phyloP scores from a whole-genome alignment of 768 basidiomycete genomes.

The Coprinopsis sp. region DNA sequence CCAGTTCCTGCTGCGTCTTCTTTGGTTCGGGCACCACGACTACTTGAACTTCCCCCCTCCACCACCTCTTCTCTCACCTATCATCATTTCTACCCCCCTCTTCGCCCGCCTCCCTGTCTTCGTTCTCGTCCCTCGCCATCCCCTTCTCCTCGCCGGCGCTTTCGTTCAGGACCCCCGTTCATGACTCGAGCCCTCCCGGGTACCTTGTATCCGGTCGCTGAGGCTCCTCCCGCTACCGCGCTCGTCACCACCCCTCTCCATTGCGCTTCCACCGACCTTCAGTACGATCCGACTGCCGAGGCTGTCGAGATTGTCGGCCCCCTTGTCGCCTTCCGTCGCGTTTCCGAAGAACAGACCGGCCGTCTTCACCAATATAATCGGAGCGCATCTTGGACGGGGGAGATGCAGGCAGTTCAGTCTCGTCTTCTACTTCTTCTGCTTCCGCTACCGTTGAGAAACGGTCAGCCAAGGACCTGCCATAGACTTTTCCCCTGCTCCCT shows the following conservation, averaged over 20 bases:
- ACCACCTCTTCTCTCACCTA: constrained; percentile 21
- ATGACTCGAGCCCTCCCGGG: constrained; percentile 11
- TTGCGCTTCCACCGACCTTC: constrained; percentile 13
- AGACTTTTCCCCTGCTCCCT: constrained; percentile 20
- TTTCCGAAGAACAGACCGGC: constrained; percentile 46
- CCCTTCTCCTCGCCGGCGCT: constrained; percentile 18
- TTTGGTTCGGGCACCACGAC: constrained; percentile 36
- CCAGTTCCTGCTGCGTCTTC: constrained; percentile 72
- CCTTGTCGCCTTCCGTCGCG: background rate
- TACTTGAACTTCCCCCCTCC: constrained; percentile 27
- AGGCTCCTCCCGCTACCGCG: constrained; percentile 7
- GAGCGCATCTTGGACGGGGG: constrained; percentile 67
- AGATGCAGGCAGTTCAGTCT: constrained; percentile 23
- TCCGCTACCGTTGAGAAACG: too few species aligned
- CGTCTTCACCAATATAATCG: constrained; percentile 51
- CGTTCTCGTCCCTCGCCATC: constrained; percentile 14
- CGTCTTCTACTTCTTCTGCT: constrained; percentile 10
- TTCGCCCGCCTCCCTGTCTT: constrained; percentile 19
- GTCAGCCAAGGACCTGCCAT: constrained; percentile 12
- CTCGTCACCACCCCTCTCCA: constrained; percentile 12
- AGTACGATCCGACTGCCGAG: constrained; percentile 22
- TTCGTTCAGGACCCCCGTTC: constrained; percentile 15
- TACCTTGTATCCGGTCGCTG: constrained; percentile 15
- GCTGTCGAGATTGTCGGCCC: constrained; percentile 46
- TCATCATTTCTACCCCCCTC: constrained; percentile 20